A percentile compares a stretch with the other conserved stretches of the same genome.
Conservation (phyloP, 441 rosid species). For the Melastoma candidum region DNA sequence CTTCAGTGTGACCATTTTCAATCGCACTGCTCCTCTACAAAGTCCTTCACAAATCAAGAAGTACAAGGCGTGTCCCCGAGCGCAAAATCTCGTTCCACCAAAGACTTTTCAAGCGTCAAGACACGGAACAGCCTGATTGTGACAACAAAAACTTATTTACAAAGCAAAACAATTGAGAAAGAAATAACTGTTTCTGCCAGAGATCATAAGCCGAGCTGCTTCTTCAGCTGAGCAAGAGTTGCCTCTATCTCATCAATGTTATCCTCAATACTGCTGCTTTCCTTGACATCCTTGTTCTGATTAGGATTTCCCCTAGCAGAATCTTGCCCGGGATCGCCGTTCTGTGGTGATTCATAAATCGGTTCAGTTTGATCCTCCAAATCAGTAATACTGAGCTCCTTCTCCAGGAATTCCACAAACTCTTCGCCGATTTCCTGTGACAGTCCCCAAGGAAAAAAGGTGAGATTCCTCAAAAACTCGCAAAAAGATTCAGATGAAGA, state of each 20-base stretch:
- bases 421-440: slow-evolving; percentile 91
- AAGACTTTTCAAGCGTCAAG: too few species aligned
- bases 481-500: neutral
- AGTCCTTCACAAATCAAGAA: too few species aligned
- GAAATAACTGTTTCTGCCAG: neutral
- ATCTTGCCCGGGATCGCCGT: slow-evolving; percentile 20
- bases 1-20: too few species aligned
- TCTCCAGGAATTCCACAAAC: slow-evolving; percentile 90
- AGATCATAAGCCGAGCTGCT: slow-evolving; percentile 67
- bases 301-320: slow-evolving; percentile 21
- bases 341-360: slow-evolving; percentile 16
- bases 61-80: too few species aligned
- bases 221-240: slow-evolving; percentile 68
- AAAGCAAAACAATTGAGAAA: neutral
- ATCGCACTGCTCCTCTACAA: too few species aligned
- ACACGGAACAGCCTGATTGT: too few species aligned
- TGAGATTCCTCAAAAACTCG: slow-evolving; percentile 3
- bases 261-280: slow-evolving; percentile 57
- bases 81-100: too few species aligned
- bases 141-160: neutral
- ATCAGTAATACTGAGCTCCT: slow-evolving; percentile 77
- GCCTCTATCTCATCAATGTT: slow-evolving; percentile 89
- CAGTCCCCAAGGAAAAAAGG: neutral
- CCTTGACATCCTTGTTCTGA: slow-evolving; percentile 25
- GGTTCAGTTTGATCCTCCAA: slow-evolving; percentile 27